Conservation (phyloP, 164 flowering plant species). For the Liriodendron chinense region DNA sequence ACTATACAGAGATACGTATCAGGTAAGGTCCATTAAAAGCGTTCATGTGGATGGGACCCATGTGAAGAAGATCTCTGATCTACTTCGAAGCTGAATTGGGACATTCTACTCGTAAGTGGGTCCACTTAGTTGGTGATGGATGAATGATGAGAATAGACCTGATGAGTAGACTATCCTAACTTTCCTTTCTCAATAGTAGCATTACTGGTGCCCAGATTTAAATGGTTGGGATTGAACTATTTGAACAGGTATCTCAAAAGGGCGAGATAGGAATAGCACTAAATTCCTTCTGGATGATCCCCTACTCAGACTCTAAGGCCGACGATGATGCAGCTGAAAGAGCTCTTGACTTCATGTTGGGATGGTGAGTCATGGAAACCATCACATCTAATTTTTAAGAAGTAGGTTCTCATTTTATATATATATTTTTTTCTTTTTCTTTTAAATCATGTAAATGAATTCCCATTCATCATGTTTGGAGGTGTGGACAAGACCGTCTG, state of each 20-base stretch:
- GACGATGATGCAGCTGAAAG: conserved; percentile 54
- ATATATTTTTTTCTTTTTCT: too few relatives aligned
- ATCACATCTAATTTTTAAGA: too few relatives aligned
- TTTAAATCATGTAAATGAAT: too few relatives aligned
- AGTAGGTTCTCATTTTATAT: neutral
- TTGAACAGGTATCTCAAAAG: conserved; percentile 44
- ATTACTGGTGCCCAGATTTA: neutral
- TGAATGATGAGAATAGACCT: too few relatives aligned
- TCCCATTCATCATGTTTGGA: too few relatives aligned
- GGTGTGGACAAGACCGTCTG: too few relatives aligned
- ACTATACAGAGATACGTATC: conserved; percentile 52
- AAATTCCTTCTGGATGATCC: conserved; percentile 27
- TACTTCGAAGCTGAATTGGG: too few relatives aligned
- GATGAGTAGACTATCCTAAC: too few relatives aligned
- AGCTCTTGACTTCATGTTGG: conserved; percentile 41
- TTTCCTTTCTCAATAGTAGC: neutral
- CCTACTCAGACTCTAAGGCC: conserved; percentile 32
- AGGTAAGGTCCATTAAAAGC: conserved; percentile 32
- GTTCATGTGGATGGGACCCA: too few relatives aligned
- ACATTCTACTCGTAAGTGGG: too few relatives aligned
- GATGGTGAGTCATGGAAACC: conserved; percentile 40
- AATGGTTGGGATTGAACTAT: neutral
- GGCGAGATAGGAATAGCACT: conserved; percentile 51
- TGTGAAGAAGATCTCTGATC: too few relatives aligned
- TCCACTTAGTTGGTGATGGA: too few relatives aligned